Evolutionary conservation across 345 rosid genomes (phyloP).

Genomic region (Syzygium aromaticum): DNA sequence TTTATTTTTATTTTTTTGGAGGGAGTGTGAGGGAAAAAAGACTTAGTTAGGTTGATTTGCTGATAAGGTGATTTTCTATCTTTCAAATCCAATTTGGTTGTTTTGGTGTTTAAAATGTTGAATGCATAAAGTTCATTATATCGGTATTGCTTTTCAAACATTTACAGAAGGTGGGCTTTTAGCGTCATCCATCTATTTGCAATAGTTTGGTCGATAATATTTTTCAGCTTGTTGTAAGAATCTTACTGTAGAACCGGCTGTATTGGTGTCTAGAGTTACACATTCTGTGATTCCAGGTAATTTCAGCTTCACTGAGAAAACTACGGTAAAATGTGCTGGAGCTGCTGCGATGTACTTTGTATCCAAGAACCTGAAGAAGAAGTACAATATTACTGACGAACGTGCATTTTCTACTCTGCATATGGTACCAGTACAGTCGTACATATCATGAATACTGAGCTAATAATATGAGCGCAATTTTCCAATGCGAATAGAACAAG

Average conservation of each 20-base stretch:
- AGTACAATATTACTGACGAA: constrained; percentile 58
- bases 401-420: constrained; percentile 40
- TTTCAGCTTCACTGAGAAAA: constrained; percentile 45
- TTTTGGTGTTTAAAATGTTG: neutral
- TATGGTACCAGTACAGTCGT: neutral
- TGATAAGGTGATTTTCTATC: neutral
- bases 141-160: neutral
- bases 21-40: neutral
- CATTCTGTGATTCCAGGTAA: constrained; percentile 33
- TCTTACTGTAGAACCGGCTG: neutral
- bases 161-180: neutral
- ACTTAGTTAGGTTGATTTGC: neutral
- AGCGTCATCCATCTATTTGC: neutral
- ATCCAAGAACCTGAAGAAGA: constrained; percentile 66
- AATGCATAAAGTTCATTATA: neutral
- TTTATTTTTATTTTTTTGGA: neutral
- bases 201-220: neutral
- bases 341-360: constrained; percentile 71
- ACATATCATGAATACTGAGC: neutral
- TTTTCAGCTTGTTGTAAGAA: neutral
- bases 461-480: neutral
- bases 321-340: constrained; percentile 57
- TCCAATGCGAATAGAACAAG: constrained; percentile 17
- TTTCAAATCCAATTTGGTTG: neutral
- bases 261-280: neutral